Base-by-base conservation (phyloP, 768 basidiomycete genomes). In the button mushroom (Agaricus bisporus) region DNA sequence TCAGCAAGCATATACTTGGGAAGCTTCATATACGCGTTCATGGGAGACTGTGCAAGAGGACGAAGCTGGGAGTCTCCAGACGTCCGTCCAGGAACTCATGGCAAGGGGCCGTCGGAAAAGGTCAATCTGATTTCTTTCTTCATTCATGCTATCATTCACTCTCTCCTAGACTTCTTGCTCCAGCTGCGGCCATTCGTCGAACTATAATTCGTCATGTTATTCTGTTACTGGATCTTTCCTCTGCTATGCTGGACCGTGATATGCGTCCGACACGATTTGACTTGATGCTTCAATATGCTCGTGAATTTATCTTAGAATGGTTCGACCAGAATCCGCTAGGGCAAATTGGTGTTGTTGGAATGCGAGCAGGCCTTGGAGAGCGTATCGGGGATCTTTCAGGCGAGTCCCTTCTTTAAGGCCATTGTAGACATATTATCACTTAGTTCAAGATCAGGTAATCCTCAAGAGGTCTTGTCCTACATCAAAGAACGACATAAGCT, bases 31-130 rank as follows among this genome's bases (percentile, higher is more conserved):
- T 65, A 84, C 88, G 32, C 85, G 94, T 37, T 90, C 91, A 44
- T 99, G 97, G 97, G 97, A 98, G 61, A 89, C 88, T 0, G 93
- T 98, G 0, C 91, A 95, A 65, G 95, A 98, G 67, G 97, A 98
- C 66, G 95, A 94, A 63, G 80, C 78, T 0, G 97, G 97, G 1
- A 95, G 91, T 64, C 67, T 99, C 57, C 90, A 95, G 55, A 81
- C 85, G 1, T 88, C 93, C 2, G 94, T 99, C 5, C 85, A 94
- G 60, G 91, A 91, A 59, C 76, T 91, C 61, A 80, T 98, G 71
- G 91, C 95, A 8, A 75, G 92, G 59, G 85, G 89, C 4, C 75
- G 95, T 56, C 80, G 95, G 51, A 78, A 89, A 64, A 79, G 95
- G 94, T 88, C 57, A 58, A 76, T 61, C 7, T 14, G 55, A 32